Evolutionary conservation across 805 yeast genomes (phyloP), one percentile per base, ranked within the genome.

Genomic region (Komagataella kurtzmanii): DNA sequence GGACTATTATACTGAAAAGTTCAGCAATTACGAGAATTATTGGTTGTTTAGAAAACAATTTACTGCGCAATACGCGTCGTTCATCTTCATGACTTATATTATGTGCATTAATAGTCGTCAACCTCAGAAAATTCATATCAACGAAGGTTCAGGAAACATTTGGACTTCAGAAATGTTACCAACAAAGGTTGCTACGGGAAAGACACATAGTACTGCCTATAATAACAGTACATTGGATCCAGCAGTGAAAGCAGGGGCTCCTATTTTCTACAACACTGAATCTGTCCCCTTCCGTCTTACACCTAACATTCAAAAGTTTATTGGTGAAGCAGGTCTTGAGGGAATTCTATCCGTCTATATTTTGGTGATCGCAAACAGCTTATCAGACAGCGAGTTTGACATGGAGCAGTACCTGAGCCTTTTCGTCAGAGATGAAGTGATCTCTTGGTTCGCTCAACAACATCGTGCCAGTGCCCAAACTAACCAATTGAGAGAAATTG

Each of bases 81-180:
- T 93, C 59, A 81, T 88, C 47, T 91, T 91, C 66, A 82, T 90
- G 75, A 87, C 98, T 0, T 88, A 88, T 61, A 85, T 91, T 89
- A 80, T 93, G 86, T 83, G 95, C 68, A 87, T 93, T 60, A 88
- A 88, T 64, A 81, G 85, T 49, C 80, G 99, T 61, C 91, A 88
- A 56, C 98, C 99, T 3, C 95, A 87, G 65, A 95, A 91, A 75
- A 86, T 93, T 54, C 83, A 84, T 63, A 79, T 95, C 53, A 82
- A 89, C 60, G 75, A 78, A 61, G 79, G 77, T 5, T 84, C 93
- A 2, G 99, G 99, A 54, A 80, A 81, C 57, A 91, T 91, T 10
- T 87, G 93, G 82, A 89, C 97, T 0, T 81, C 91, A 5, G 99
- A 95, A 61, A 90, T 93, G 96, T 72, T 93, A 51, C 99, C 99